Conservation (phyloP, 2,329 filamentous ascomycete species). For the Curvularia lunata region DNA sequence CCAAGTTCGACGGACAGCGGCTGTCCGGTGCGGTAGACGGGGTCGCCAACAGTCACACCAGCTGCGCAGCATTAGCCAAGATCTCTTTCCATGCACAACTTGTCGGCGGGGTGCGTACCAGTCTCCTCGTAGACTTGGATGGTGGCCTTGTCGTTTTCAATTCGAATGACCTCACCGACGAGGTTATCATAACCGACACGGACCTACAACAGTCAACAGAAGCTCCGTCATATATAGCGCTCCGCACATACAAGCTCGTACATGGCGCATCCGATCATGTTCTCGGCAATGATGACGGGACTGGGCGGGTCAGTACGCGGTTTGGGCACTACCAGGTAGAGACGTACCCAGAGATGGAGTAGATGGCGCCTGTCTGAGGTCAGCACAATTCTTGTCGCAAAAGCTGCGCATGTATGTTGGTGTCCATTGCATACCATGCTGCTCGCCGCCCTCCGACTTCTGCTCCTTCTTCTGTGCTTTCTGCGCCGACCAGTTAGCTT, state of each 20-base stretch:
- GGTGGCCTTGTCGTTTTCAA: constrained; percentile 92
- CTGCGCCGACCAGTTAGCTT: constrained; percentile 41
- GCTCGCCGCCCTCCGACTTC: constrained; percentile 55
- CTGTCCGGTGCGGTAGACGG: constrained; percentile 88
- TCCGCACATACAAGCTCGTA: constrained; percentile 82
- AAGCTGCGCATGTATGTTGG: not conserved
- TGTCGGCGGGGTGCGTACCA: constrained; percentile 61
- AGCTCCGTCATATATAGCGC: not conserved
- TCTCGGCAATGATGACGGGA: constrained; percentile 94
- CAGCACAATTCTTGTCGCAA: constrained; percentile 13
- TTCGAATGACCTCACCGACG: constrained; percentile 97
- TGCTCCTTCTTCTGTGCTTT: constrained; percentile 48
- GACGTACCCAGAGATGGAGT: constrained; percentile 70
- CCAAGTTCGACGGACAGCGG: constrained; percentile 96
- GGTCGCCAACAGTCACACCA: constrained; percentile 94
- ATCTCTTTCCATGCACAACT: not conserved
- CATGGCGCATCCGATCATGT: constrained; percentile 99
- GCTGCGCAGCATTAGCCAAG: constrained; percentile 61
- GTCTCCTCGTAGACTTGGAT: constrained; percentile 99
- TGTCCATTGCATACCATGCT: constrained; percentile 57
- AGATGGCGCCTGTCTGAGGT: constrained; percentile 62
- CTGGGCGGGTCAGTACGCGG: constrained; percentile 50
- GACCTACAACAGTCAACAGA: constrained; percentile 62
- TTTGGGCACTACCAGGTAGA: constrained; percentile 17
- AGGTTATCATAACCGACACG: constrained; percentile 90